Base-by-base conservation (phyloP, 1,284 basidiomycete genomes). In the Ustilago bromivora region DNA sequence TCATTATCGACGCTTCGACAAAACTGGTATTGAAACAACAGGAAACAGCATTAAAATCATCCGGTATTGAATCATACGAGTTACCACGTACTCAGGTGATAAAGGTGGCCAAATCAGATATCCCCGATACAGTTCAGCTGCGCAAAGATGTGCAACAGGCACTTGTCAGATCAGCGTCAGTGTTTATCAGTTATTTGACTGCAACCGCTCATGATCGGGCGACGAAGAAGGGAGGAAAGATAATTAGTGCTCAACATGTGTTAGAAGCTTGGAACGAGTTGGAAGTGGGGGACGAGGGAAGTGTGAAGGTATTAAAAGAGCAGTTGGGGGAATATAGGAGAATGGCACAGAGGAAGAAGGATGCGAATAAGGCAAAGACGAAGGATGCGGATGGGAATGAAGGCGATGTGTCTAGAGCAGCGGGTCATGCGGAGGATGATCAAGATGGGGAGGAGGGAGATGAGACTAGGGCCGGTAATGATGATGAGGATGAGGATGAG, bases 141-240 rank as follows among this genome's bases (percentile, higher is more conserved):
- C 92, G 94, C 80, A 95, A 94, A 80, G 94, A 96, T 72, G 92
- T 92, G 0, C 90, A 94, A 0, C 87, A 92, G 1, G 92, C 94
- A 11, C 88, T 96, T 5, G 89, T 93, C 23, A 94, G 94, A 82
- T 91, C 92, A 28, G 94, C 94, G 2, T 95, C 94, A 0, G 92
- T 96, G 31, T 96, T 96, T 85, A 94, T 97, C 80, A 94, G 93
- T 86, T 95, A 94, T 81, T 88, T 96, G 17, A 71, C 66, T 38
- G 38, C 70, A 10, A 94, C 93, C 3, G 92, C 94, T 0, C 94
- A 96, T 80, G 94, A 96, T 78, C 91, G 93, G n/a, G 93, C 94
- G 0, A 87, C 89, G 17, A 90, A 91, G 6, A 92, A 94, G 73
- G 92, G 93, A 66, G 93, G 94, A 85, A 96, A 95, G 86, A 92